Base-by-base conservation (phyloP, 106 monocot species). In the Narthecium ossifragum region DNA sequence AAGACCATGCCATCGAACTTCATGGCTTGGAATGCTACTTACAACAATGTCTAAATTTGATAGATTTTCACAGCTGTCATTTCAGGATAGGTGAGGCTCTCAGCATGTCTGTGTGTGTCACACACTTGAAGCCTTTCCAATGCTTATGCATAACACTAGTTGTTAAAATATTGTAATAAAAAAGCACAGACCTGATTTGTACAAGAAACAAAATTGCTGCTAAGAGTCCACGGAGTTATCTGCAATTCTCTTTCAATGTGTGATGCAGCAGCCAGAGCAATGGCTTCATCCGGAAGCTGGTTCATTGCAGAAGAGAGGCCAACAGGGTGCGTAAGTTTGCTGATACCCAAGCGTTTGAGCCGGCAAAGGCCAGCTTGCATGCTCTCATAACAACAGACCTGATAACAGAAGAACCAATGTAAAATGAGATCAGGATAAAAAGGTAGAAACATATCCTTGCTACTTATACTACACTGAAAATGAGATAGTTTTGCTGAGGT, bases 201-300 rank as follows among this genome's bases (percentile, higher is more conserved):
- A 67, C 90, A 87, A 57, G 96, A 70, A 74, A 98, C 84, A 76
- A 98, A 98, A 76, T 90, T 91, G 68, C 73, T 84, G 26, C 84
- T 87, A 48, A 98, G 76, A 70, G 84, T 87, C 96, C 96, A 98
- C 58, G 90, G 59, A 53, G 96, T 90, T 63, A 91, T 91, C 59
- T 79, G 87, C 60, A 98, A 71, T 61, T 98, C 96, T 43, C 96
- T 78, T 63, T 98, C 90, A 77, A 98, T 90, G 63, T 98, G 96
- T 50, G 96, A 75, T 55, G 90, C 90, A 59, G 87, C 90, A 75
- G 96, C 90, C 31, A 87, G 76, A 45, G 79, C 74, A 67, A 91
- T 87, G 53, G 96, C 90, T 79, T 90, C 90, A 74, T 84, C 80
- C 55, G 90, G 90, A 55, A 90, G 86, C 59, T 86, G 90, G 65